Evolutionary conservation across 805 yeast species (phyloP).

Genomic region (Millerago galiae): DNA sequence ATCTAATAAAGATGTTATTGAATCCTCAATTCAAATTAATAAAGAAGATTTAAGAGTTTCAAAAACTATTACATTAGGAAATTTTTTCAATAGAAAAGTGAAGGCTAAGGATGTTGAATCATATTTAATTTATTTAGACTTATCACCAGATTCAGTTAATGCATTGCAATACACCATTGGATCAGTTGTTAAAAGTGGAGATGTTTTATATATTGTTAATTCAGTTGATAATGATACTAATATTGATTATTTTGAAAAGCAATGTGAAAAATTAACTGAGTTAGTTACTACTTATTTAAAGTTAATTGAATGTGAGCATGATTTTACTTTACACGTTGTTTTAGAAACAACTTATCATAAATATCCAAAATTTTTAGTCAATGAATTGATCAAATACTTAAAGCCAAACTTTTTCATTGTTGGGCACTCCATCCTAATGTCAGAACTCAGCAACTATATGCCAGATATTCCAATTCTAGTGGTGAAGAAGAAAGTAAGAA

Average conservation of each 20-base stretch:
- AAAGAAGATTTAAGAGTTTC: slow-evolving; percentile 49
- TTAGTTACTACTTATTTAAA: slow-evolving; percentile 10
- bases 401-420: slow-evolving; percentile 25
- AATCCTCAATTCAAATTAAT: slow-evolving; percentile 51
- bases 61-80: slow-evolving; percentile 65
- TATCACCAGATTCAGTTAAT: slow-evolving; percentile 74
- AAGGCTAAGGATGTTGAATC: slow-evolving; percentile 36
- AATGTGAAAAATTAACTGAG: slow-evolving; percentile 10
- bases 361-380: slow-evolving; percentile 32
- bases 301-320: slow-evolving; percentile 9
- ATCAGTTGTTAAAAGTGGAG: slow-evolving; percentile 74
- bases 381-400: slow-evolving; percentile 30
- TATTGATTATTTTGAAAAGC: slow-evolving; percentile 17
- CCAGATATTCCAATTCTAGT: slow-evolving; percentile 20
- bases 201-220: slow-evolving; percentile 61
- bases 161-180: slow-evolving; percentile 90
- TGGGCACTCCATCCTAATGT: slow-evolving; percentile 10
- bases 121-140: slow-evolving; percentile 73
- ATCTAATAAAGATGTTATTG: slow-evolving; percentile 39
- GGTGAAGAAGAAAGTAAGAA: slow-evolving; percentile 16
- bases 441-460: slow-evolving; percentile 16
- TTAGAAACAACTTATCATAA: slow-evolving; percentile 30
- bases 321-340: slow-evolving; percentile 24
- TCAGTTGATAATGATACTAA: slow-evolving; percentile 42
- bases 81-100: slow-evolving; percentile 34